Base-by-base conservation (phyloP, 331 rosid species). In the Rhamnella rubrinervis region DNA sequence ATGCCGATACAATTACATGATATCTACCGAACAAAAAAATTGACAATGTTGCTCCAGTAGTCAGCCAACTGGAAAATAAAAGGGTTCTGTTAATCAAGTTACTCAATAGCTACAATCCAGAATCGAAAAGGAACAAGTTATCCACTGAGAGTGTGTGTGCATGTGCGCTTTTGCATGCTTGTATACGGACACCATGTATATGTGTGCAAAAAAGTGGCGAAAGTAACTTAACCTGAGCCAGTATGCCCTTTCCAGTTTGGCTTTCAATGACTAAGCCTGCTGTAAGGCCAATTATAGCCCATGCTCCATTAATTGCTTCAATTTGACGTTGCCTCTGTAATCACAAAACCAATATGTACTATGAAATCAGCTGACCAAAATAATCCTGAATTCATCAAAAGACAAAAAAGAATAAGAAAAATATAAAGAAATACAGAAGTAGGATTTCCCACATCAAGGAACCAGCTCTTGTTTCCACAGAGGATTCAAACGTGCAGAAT, bases 211-310 rank as follows among this genome's bases (percentile, higher is more conserved):
- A 65, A 58, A 64, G 44, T 18, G 50, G 53, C 6, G 17, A 56
- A 35, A 18, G 65, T 26, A 25, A 41, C 31, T 56, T 74, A 74
- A 93, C 99, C 98, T 95, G 97, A 51, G 81, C 67, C 16, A 69
- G 80, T 77, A 95, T 91, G 55, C 76, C 70, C 75, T 85, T 95
- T 66, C 97, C 98, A 49, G 95, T 91, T 80, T 88, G 88, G 57
- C 84, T 95, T 82, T 93, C 97, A 44, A 91, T 77, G 55, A 91
- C 88, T 69, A 93, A 85, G 68, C 96, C 97, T 12, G 85, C 88
- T 0, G 97, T 87, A 64, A 95, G 92, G 58, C 97, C 99, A 61
- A 91, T 85, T 96, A 95, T 95, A 55, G 99, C 99, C 97, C 96
- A 91, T 40, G 97, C 97, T 68, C 97, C 99, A 67, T 95, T 95